These are phyloP conservation scores for Penicillium freii DNA, from an alignment of 2,329 filamentous ascomycete genomes.

Conservation along the genomic window DNA sequence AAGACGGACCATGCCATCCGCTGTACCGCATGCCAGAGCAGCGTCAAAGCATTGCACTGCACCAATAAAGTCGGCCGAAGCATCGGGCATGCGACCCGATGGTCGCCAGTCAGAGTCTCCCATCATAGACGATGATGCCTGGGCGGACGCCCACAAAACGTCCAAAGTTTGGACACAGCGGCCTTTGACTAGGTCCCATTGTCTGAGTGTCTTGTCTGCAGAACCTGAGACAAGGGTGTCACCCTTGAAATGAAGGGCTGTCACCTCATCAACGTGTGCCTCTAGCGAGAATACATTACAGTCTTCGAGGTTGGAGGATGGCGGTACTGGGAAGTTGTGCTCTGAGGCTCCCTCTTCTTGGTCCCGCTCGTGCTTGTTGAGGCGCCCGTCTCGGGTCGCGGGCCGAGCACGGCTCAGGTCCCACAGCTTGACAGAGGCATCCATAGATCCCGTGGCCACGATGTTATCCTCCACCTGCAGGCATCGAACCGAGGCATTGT, in stretches of 20 bases:
- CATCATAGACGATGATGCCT: conserved; percentile 70
- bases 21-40: conserved; percentile 91
- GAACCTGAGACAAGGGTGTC: conserved; percentile 92
- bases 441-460: conserved; percentile 88
- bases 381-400: conserved; percentile 60
- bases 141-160: conserved; percentile 95
- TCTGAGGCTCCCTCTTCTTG: conserved; percentile 43
- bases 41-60: conserved; percentile 95
- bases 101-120: conserved; percentile 69
- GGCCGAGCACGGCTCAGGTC: conserved; percentile 88
- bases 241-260: conserved; percentile 84
- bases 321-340: conserved; percentile 64
- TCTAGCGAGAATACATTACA: conserved; percentile 85
- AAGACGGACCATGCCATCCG: conserved; percentile 92
- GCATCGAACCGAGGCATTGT: conserved; percentile 88
- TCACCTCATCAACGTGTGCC: conserved; percentile 91
- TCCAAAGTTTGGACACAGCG: conserved; percentile 96
- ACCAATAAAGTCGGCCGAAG: conserved; percentile 85
- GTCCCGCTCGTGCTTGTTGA: conserved; percentile 49
- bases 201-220: conserved; percentile 92
- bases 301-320: conserved; percentile 76
- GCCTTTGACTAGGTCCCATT: conserved; percentile 98
- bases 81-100: conserved; percentile 59
- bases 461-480: conserved; percentile 95
- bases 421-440: conserved; percentile 93